Evolutionary conservation across 2,329 filamentous ascomycete species (phyloP).

Genomic region (Cytospora chrysosperma): DNA sequence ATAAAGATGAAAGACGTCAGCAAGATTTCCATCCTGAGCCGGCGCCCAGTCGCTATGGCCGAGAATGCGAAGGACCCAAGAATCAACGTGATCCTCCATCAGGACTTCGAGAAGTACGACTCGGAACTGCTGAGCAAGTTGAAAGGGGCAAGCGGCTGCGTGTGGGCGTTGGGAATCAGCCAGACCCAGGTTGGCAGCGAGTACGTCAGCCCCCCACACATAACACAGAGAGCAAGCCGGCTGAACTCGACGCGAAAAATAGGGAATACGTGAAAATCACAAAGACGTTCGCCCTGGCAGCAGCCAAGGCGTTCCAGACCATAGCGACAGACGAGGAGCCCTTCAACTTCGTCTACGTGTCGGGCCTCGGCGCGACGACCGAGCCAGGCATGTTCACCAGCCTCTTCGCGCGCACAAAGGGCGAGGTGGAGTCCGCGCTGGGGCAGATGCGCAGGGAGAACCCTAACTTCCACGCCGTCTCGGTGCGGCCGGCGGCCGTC

Average conservation of each 20-base stretch:
- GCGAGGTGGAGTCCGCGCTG: constrained; percentile 60
- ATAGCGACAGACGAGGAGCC: constrained; percentile 45
- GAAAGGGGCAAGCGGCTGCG: constrained; percentile 63
- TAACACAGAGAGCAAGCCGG: neutral
- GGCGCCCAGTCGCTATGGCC: constrained; percentile 62
- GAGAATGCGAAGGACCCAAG: constrained; percentile 56
- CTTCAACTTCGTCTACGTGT: constrained; percentile 71
- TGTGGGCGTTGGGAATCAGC: constrained; percentile 71
- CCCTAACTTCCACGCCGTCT: constrained; percentile 51
- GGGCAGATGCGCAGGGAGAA: constrained; percentile 47
- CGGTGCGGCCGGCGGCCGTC: constrained; percentile 58
- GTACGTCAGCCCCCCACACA: constrained; percentile 38
- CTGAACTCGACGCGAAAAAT: neutral
- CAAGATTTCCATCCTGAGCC: constrained; percentile 66
- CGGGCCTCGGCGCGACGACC: constrained; percentile 61
- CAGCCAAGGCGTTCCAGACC: constrained; percentile 57
- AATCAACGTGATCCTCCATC: constrained; percentile 65
- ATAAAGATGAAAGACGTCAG: constrained; percentile 54
- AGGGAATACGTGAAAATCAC: constrained; percentile 69
- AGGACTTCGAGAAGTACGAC: constrained; percentile 63
- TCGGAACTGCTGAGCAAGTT: constrained; percentile 56
- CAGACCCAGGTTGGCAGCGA: constrained; percentile 58
- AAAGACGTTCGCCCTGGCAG: constrained; percentile 61
- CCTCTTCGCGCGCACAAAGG: constrained; percentile 64
- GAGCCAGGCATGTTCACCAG: constrained; percentile 54